Conservation (phyloP, 2,329 filamentous ascomycete genomes). For the Dendrostoma leiphaemia region DNA sequence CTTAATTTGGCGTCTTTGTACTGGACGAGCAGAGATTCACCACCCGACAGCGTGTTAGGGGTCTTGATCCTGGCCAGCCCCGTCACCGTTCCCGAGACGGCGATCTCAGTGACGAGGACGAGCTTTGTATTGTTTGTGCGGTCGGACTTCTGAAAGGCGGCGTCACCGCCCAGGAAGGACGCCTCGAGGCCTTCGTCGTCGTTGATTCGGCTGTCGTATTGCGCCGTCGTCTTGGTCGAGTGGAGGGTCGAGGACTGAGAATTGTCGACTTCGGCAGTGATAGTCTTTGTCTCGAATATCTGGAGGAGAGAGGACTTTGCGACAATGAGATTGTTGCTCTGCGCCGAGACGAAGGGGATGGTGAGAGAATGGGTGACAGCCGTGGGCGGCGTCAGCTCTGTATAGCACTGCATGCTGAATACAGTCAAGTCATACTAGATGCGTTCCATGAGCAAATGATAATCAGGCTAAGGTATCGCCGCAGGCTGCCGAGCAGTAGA, state of each 20-base stretch:
- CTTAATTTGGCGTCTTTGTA: conserved; percentile 91
- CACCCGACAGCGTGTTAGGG: conserved; percentile 71
- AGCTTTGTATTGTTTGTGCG: conserved; percentile 71
- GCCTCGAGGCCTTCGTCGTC: conserved; percentile 64
- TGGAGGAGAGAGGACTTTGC: conserved; percentile 92
- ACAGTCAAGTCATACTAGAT: conserved; percentile 26
- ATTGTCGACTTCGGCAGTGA: conserved; percentile 61
- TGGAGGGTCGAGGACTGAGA: conserved; percentile 36
- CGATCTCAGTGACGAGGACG: conserved; percentile 80
- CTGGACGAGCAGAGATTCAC: conserved; percentile 78
- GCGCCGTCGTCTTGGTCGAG: conserved; percentile 40
- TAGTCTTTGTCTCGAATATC: conserved; percentile 73
- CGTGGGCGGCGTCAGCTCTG: conserved; percentile 89
- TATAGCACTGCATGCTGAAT: conserved; percentile 86
- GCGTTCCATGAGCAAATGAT: conserved; percentile 4
- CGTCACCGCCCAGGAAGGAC: conserved; percentile 65
- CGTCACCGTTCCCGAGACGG: conserved; percentile 79
- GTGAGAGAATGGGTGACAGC: conserved; percentile 86
- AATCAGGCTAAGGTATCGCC: too few relatives aligned
- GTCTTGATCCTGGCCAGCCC: conserved; percentile 77
- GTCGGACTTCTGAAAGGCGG: conserved; percentile 60
- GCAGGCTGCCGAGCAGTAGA: too few relatives aligned
- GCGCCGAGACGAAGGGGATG: conserved; percentile 72
- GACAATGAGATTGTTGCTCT: conserved; percentile 81
- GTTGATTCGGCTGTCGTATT: conserved; percentile 51